Evolutionary conservation across 2,329 filamentous ascomycete genomes (phyloP).

Genomic region (Fusarium sp.): DNA sequence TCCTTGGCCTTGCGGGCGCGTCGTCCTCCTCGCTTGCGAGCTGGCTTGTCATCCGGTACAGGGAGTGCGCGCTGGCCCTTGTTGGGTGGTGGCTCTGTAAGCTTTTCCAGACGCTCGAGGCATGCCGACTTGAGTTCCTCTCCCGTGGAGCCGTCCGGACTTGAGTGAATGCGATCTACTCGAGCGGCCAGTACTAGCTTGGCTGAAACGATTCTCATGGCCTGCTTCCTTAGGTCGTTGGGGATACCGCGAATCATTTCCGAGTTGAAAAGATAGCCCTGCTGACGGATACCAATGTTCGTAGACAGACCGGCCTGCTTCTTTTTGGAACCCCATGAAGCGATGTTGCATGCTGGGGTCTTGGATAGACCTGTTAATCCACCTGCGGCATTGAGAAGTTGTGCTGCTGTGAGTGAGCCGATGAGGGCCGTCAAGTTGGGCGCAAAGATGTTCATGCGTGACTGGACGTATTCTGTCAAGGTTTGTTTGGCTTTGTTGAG

Average conservation of each 20-base stretch:
- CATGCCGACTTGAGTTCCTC: conserved; percentile 86
- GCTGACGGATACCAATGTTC: conserved; percentile 89
- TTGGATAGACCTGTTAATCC: conserved; percentile 90
- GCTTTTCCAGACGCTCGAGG: conserved; percentile 87
- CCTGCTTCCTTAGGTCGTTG: conserved; percentile 89
- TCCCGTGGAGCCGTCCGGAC: conserved; percentile 84
- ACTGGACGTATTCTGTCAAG: conserved; percentile 94
- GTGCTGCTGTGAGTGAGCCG: conserved; percentile 91
- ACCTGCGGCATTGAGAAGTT: conserved; percentile 94
- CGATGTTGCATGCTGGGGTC: conserved; percentile 92
- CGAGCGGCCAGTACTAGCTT: conserved; percentile 95
- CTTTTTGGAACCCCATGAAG: conserved; percentile 91
- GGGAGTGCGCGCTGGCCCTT: conserved; percentile 88
- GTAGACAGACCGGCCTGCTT: conserved; percentile 88
- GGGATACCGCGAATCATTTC: conserved; percentile 89
- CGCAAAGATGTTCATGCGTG: conserved; percentile 95
- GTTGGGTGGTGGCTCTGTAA: conserved; percentile 91
- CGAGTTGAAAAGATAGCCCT: conserved; percentile 94
- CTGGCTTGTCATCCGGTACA: conserved; percentile 94
- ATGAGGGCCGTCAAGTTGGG: conserved; percentile 93
- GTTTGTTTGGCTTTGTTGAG: conserved; percentile 89
- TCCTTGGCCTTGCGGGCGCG: conserved; percentile 95
- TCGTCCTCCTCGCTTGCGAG: conserved; percentile 90
- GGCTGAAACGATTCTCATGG: conserved; percentile 92
- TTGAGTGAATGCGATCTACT: conserved; percentile 86